These are phyloP conservation scores for Aspergillus tanneri DNA, from an alignment of 2,329 filamentous ascomycete genomes.

Conservation along the genomic window DNA sequence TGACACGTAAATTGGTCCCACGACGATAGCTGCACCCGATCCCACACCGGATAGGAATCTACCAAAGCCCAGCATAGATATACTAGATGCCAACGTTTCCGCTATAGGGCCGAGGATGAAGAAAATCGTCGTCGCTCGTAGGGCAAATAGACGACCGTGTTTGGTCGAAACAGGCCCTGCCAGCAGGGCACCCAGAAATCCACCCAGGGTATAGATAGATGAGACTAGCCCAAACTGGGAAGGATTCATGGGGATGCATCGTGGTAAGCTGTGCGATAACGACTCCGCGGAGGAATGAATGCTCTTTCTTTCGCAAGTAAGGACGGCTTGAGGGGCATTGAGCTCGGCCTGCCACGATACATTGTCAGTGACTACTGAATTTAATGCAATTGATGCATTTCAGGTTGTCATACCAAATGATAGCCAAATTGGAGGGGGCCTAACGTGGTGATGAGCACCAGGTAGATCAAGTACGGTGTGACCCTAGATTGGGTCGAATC, in stretches of 20 bases:
- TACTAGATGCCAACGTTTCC: slow-evolving; percentile 69
- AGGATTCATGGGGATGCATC: slow-evolving; percentile 86
- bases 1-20: slow-evolving; percentile 91
- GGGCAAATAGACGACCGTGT: slow-evolving; percentile 71
- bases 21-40: slow-evolving; percentile 84
- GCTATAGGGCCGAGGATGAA: slow-evolving; percentile 74
- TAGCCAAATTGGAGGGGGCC: slow-evolving; percentile 94
- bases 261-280: slow-evolving; percentile 42
- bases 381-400: neutral
- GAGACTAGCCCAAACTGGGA: slow-evolving; percentile 81
- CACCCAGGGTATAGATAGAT: slow-evolving; percentile 88
- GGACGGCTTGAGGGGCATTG: slow-evolving; percentile 90
- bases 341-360: slow-evolving; percentile 69
- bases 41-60: slow-evolving; percentile 78
- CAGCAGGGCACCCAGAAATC: slow-evolving; percentile 75
- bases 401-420: slow-evolving; percentile 66
- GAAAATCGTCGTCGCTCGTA: slow-evolving; percentile 74
- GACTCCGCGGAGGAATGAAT: slow-evolving; percentile 35
- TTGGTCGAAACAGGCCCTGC: slow-evolving; percentile 76
- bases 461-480: slow-evolving; percentile 73
- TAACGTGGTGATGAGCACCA: slow-evolving; percentile 74
- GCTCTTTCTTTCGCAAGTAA: slow-evolving; percentile 73
- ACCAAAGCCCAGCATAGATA: slow-evolving; percentile 68
- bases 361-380: slow-evolving; percentile 11
- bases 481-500: slow-evolving; percentile 40